These are phyloP conservation scores for Fusarium sp. DNA, from an alignment of 2,329 filamentous ascomycete genomes.

Conservation along the genomic window DNA sequence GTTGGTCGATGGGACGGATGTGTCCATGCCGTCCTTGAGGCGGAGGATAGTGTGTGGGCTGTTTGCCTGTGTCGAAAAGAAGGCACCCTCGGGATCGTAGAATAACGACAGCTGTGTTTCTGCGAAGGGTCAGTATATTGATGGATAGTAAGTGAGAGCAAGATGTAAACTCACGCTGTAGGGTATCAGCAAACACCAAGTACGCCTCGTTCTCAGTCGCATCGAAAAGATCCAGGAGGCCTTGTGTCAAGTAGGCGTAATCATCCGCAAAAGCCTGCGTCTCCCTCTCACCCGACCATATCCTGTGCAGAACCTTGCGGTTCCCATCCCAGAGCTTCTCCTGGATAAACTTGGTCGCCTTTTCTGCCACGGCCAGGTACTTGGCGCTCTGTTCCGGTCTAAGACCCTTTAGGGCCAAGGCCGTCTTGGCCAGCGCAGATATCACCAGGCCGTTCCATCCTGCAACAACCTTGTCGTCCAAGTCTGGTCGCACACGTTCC, in stretches of 20 bases:
- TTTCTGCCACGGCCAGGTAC: conserved; percentile 71
- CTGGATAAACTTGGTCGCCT: conserved; percentile 75
- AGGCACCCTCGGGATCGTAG: conserved; percentile 73
- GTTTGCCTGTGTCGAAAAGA: conserved; percentile 72
- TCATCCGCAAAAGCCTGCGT: conserved; percentile 86
- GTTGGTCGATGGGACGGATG: conserved; percentile 87
- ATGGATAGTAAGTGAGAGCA: background rate
- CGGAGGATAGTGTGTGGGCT: conserved; percentile 79
- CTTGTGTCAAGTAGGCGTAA: conserved; percentile 87
- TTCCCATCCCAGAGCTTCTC: conserved; percentile 73
- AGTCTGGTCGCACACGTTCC: conserved; percentile 75
- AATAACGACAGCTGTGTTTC: conserved; percentile 78
- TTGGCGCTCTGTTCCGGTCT: conserved; percentile 63
- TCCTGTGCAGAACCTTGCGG: conserved; percentile 71
- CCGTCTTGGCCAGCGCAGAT: conserved; percentile 77
- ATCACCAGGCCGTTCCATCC: conserved; percentile 91
- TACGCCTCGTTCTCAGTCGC: conserved; percentile 78
- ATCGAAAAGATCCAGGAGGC: conserved; percentile 84
- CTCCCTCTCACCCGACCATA: conserved; percentile 73
- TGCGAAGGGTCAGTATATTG: conserved; percentile 45
- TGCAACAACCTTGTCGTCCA: conserved; percentile 89
- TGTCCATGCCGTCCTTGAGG: conserved; percentile 95
- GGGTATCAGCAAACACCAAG: conserved; percentile 78
- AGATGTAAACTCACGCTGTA: conserved; percentile 68
- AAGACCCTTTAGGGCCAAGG: conserved; percentile 69